Percentiles rank a stretch among this genome's conserved stretches.
These are phyloP conservation scores for Citrullus amarus DNA, from an alignment of 306 rosid species.

Conservation along the genomic window DNA sequence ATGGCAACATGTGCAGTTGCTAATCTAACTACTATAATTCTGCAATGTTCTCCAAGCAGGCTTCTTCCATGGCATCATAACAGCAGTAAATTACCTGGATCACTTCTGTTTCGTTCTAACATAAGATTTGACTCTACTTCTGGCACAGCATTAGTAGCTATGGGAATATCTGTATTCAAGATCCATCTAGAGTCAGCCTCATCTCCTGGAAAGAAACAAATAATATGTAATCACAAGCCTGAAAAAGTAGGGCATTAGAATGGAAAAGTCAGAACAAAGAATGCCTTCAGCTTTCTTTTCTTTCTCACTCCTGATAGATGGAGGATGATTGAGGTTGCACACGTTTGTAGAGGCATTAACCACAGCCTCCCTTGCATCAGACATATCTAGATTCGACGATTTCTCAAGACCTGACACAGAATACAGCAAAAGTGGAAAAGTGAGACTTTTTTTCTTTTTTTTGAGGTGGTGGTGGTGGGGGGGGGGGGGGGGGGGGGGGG, in stretches of 20 bases:
- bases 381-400: constrained; percentile 25
- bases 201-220: constrained; percentile 28
- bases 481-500: neutral
- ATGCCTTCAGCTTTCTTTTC: constrained; percentile 26
- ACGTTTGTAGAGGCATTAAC: constrained; percentile 23
- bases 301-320: constrained; percentile 28
- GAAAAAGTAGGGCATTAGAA: neutral
- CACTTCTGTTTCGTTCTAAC: neutral
- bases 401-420: constrained; percentile 17
- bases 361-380: constrained; percentile 33
- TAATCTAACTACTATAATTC: neutral
- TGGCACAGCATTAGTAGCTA: neutral
- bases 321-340: constrained; percentile 19
- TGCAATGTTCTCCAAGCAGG: neutral
- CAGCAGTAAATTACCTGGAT: constrained; percentile 8
- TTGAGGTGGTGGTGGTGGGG: too few relatives aligned
- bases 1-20: neutral
- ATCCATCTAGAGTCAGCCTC: constrained; percentile 31
- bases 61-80: neutral
- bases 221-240: neutral
- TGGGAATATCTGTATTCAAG: constrained; percentile 10
- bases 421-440: neutral
- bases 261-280: constrained; percentile 5
- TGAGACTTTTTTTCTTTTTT: neutral
- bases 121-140: neutral